These are phyloP conservation scores for Parsonsia alboflavescens DNA, from an alignment of 257 asterid species.

Conservation along the genomic window DNA sequence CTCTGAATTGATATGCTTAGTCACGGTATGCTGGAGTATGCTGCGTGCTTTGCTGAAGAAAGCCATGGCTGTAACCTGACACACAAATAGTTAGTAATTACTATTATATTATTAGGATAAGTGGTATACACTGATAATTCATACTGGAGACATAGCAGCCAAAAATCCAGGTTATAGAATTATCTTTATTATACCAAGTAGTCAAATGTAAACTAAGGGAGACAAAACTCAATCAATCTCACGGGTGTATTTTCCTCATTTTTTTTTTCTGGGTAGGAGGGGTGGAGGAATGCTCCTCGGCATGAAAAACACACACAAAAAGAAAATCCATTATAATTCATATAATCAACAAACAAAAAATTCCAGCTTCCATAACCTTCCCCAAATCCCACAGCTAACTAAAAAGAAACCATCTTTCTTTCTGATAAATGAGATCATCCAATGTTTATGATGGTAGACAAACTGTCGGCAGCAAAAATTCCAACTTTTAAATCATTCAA, in stretches of 20 bases:
- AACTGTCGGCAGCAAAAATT: not conserved
- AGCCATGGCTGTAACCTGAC: constrained; percentile 45
- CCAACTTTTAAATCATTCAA: not conserved
- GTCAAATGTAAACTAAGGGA: not conserved
- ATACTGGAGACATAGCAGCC: not conserved
- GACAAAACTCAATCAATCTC: not conserved
- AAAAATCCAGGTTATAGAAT: not conserved
- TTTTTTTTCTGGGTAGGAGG: too few relatives aligned
- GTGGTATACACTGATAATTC: not conserved
- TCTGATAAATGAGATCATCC: not conserved
- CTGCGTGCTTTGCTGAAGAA: constrained; percentile 64
- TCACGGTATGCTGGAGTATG: constrained; percentile 41
- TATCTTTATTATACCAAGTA: not conserved
- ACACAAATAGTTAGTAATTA: too few relatives aligned
- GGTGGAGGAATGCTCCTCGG: too few relatives aligned
- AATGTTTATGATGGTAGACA: not conserved
- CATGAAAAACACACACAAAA: not conserved
- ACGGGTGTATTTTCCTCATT: not conserved
- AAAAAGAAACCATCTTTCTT: not conserved
- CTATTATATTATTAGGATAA: not conserved
- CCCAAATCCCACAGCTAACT: not conserved
- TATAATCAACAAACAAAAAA: not conserved
- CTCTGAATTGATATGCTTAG: constrained; percentile 37
- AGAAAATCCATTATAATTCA: too few relatives aligned
- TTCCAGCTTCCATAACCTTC: not conserved